phyloP scores from a whole-genome alignment of 2,329 filamentous ascomycete species.

The Talaromyces verruculosus region DNA sequence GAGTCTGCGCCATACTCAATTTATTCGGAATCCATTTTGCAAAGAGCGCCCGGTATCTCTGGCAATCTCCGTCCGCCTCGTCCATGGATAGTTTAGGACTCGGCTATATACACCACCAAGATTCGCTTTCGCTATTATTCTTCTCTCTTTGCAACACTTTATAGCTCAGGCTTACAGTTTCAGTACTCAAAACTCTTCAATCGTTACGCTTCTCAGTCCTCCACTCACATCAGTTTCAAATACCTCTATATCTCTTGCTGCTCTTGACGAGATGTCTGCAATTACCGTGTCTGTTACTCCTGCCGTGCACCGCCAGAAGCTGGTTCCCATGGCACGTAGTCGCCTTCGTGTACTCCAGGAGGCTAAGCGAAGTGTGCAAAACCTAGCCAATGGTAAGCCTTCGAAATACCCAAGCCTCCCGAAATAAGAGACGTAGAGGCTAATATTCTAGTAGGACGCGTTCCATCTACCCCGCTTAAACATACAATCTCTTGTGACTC shows the following conservation, averaged over 20 bases:
- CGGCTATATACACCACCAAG: not conserved
- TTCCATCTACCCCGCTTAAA: constrained; percentile 33
- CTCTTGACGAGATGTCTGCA: constrained; percentile 15
- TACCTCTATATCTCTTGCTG: not conserved
- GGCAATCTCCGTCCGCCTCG: constrained; percentile 1
- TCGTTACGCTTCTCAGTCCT: not conserved
- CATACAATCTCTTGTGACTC: constrained; percentile 19
- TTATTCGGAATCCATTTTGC: not conserved
- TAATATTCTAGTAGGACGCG: not conserved
- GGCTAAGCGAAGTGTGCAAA: constrained; percentile 9
- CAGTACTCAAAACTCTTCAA: not conserved
- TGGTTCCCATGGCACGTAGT: constrained; percentile 3
- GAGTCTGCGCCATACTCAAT: not conserved
- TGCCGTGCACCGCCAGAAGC: not conserved
- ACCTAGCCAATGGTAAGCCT: constrained; percentile 13
- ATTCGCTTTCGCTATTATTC: not conserved
- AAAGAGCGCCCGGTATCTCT: not conserved
- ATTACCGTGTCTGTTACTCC: constrained; percentile 13
- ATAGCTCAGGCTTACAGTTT: not conserved
- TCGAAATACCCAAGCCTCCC: not conserved
- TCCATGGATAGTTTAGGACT: not conserved
- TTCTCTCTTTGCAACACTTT: not conserved
- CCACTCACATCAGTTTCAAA: not conserved
- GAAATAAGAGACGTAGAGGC: not conserved
- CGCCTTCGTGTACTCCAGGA: constrained; percentile 13